These are phyloP conservation scores for Volutella citrinella DNA, from an alignment of 2,329 filamentous ascomycete species.

Conservation along the genomic window DNA sequence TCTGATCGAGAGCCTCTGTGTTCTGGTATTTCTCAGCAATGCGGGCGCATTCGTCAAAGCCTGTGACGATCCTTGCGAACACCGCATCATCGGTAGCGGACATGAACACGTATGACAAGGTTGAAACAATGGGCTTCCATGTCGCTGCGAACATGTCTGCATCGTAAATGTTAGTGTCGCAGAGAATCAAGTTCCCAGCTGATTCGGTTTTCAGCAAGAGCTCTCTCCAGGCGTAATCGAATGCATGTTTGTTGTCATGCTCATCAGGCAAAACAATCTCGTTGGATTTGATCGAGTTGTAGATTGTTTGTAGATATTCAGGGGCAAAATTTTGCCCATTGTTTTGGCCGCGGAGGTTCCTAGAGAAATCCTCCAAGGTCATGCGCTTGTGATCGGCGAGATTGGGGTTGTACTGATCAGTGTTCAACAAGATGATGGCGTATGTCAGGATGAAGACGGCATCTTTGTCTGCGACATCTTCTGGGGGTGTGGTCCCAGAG, in stretches of 20 bases:
- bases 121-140: conserved; percentile 93
- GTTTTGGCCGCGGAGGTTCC: conserved; percentile 89
- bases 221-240: conserved; percentile 97
- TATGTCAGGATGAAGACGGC: conserved; percentile 89
- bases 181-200: conserved; percentile 70
- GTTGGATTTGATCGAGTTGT: conserved; percentile 83
- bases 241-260: conserved; percentile 93
- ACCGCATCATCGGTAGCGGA: conserved; percentile 96
- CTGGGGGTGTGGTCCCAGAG: conserved; percentile 63
- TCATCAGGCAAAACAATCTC: conserved; percentile 98
- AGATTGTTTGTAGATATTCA: conserved; percentile 83
- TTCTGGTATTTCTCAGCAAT: conserved; percentile 84
- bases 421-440: conserved; percentile 96
- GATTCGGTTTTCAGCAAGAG: conserved; percentile 79
- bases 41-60: conserved; percentile 93
- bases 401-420: conserved; percentile 94
- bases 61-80: conserved; percentile 87
- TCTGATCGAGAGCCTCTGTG: conserved; percentile 85
- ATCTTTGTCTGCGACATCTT: conserved; percentile 81
- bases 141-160: conserved; percentile 96
- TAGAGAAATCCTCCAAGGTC: conserved; percentile 77
- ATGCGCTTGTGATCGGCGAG: conserved; percentile 77
- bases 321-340: conserved; percentile 77
- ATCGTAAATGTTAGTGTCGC: conserved; percentile 92
- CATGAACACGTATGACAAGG: conserved; percentile 97